A percentile compares a stretch with the other conserved stretches of the same genome.
phyloP scores from a whole-genome alignment of 164 flowering plant genomes.

The Cinnamomum micranthum region DNA sequence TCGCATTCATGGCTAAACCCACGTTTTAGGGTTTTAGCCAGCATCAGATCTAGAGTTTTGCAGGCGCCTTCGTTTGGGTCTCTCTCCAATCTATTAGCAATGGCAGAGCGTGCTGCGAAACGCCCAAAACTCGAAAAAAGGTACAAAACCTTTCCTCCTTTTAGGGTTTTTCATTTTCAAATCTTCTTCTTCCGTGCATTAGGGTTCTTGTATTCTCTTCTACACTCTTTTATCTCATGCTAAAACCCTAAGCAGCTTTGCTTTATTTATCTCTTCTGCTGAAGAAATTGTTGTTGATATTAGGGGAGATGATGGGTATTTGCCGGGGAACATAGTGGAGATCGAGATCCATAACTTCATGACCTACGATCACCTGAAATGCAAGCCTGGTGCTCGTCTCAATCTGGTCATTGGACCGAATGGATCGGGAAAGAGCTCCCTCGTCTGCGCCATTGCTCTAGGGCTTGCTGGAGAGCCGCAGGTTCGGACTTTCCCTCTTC shows the following conservation, averaged over 20 bases:
- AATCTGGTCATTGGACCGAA: constrained; percentile 94
- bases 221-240: background rate
- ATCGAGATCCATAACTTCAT: constrained; percentile 85
- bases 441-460: constrained; percentile 94
- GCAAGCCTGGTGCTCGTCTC: constrained; percentile 79
- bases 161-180: background rate
- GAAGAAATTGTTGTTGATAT: background rate
- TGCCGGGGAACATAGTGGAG: constrained; percentile 78
- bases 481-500: constrained; percentile 34
- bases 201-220: background rate
- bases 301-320: constrained; percentile 84
- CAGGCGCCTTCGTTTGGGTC: background rate
- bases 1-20: background rate
- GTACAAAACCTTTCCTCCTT: constrained; percentile 3
- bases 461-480: constrained; percentile 97
- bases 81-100: constrained; percentile 10
- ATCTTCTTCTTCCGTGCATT: background rate
- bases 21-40: too few relatives aligned
- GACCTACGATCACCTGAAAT: constrained; percentile 61
- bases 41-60: too few relatives aligned
- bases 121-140: constrained; percentile 47
- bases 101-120: constrained; percentile 41
- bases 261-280: background rate
- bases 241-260: background rate
- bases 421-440: constrained; percentile 94